These are phyloP conservation scores for Phytopythium chamaehyphon DNA, from an alignment of 352 stramenopile species.

Conservation along the genomic window DNA sequence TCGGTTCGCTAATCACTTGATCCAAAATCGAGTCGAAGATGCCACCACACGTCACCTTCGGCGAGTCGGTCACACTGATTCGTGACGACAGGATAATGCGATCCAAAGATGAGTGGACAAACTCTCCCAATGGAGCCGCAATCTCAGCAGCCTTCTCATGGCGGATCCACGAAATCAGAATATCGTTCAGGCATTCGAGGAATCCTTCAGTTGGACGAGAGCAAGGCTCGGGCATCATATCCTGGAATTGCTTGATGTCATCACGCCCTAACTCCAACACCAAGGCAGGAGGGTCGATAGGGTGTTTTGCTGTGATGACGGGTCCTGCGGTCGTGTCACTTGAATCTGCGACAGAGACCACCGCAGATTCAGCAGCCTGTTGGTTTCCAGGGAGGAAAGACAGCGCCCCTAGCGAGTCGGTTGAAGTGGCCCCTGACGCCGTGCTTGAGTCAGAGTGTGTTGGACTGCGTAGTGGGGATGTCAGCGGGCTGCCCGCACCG, in stretches of 20 bases:
- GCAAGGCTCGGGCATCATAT: slow-evolving; percentile 60
- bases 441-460: slow-evolving; percentile 64
- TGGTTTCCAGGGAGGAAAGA: slow-evolving; percentile 78
- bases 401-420: slow-evolving; percentile 66
- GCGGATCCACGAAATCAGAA: slow-evolving; percentile 80
- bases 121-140: slow-evolving; percentile 49
- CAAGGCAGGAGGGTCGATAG: slow-evolving; percentile 38
- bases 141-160: slow-evolving; percentile 72
- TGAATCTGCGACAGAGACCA: slow-evolving; percentile 20
- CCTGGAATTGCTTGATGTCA: slow-evolving; percentile 76
- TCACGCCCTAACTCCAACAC: slow-evolving; percentile 61
- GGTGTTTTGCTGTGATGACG: slow-evolving; percentile 16
- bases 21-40: slow-evolving; percentile 82
- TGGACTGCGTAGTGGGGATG: slow-evolving; percentile 63
- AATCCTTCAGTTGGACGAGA: slow-evolving; percentile 66
- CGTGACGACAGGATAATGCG: slow-evolving; percentile 73
- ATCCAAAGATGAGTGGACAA: slow-evolving; percentile 62
- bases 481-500: slow-evolving; percentile 38
- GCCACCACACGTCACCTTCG: slow-evolving; percentile 55
- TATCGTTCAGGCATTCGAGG: slow-evolving; percentile 76
- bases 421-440: slow-evolving; percentile 39
- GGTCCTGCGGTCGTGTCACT: slow-evolving; percentile 12
- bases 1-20: slow-evolving; percentile 65
- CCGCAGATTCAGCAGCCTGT: slow-evolving; percentile 26
- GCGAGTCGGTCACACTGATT: slow-evolving; percentile 55